Conservation (phyloP, 2,329 filamentous ascomycete species). For the Colletotrichum aenigma region DNA sequence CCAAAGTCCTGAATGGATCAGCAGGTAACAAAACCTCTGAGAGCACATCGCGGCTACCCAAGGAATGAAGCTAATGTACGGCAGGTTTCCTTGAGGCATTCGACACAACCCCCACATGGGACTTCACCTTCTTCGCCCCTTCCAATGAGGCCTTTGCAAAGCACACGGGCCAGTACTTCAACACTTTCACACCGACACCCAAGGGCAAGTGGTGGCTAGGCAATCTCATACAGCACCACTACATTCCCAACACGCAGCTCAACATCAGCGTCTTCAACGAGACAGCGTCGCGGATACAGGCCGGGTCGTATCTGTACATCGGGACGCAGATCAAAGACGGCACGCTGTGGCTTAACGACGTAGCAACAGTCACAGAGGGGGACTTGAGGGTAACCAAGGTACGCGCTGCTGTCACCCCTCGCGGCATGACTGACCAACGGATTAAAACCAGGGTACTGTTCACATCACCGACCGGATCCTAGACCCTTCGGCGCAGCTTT, state of each 20-base stretch:
- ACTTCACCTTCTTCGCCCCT: conserved; percentile 34
- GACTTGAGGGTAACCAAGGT: conserved; percentile 1
- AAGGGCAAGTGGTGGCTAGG: conserved; percentile 33
- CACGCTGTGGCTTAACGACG: conserved; percentile 25
- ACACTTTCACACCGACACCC: conserved; percentile 25
- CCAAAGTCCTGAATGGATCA: background rate
- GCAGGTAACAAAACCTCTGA: background rate
- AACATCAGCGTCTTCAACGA: conserved; percentile 23
- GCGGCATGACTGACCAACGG: background rate
- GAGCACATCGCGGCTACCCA: background rate
- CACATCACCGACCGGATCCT: conserved; percentile 28
- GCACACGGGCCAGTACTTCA: conserved; percentile 30
- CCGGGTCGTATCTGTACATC: conserved; percentile 27
- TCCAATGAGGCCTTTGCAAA: conserved; percentile 30
- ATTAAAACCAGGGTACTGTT: conserved; percentile 23
- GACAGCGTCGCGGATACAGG: conserved; percentile 26
- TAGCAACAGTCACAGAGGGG: conserved; percentile 20
- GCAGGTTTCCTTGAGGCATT: conserved; percentile 32
- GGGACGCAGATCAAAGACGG: conserved; percentile 23
- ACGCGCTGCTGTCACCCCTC: background rate
- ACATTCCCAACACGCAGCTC: conserved; percentile 27
- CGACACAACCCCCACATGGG: conserved; percentile 27
- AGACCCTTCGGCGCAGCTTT: conserved; percentile 28
- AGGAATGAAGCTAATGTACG: background rate
- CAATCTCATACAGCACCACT: conserved; percentile 28